A percentile compares a stretch with the other conserved stretches of the same genome.
Evolutionary conservation across 2,329 filamentous ascomycete genomes (phyloP).

Genomic region (Knufia fluminis): DNA sequence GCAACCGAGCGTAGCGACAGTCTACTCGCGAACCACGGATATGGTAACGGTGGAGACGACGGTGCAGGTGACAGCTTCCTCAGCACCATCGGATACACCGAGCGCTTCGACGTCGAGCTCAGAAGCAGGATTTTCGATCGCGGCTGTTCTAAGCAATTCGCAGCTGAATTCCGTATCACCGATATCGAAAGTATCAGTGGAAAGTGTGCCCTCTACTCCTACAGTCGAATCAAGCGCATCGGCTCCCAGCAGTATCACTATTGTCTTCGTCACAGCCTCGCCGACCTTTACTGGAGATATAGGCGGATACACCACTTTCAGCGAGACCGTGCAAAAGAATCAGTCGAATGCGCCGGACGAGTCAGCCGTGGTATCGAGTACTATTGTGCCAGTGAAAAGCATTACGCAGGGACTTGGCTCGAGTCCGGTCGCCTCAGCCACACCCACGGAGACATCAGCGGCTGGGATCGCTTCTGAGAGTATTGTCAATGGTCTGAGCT

Average conservation of each 20-base stretch:
- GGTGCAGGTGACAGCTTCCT: slow-evolving; percentile 9
- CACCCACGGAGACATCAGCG: neutral
- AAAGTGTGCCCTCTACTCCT: neutral
- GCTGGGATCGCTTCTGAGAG: neutral
- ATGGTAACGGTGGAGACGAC: slow-evolving; percentile 12
- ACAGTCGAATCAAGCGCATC: neutral
- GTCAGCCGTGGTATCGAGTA: neutral
- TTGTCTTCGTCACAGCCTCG: slow-evolving; percentile 44
- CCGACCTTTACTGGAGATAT: slow-evolving; percentile 43
- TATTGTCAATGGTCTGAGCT: slow-evolving; percentile 2
- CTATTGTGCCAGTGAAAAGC: neutral
- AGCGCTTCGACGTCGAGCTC: neutral
- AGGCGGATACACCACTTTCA: slow-evolving; percentile 33
- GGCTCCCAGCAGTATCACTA: slow-evolving; percentile 8
- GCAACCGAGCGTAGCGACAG: slow-evolving; percentile 5
- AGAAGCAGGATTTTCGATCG: neutral
- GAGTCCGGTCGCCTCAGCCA: neutral
- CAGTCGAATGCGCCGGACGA: neutral
- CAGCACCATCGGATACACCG: neutral
- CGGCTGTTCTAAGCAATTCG: neutral
- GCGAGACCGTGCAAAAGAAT: slow-evolving; percentile 3
- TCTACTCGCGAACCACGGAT: slow-evolving; percentile 12
- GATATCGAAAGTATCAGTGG: neutral
- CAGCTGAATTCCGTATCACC: neutral
- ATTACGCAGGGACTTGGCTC: no score